phyloP scores from a whole-genome alignment of 2,329 filamentous ascomycete genomes.

The Penicillium sp. region DNA sequence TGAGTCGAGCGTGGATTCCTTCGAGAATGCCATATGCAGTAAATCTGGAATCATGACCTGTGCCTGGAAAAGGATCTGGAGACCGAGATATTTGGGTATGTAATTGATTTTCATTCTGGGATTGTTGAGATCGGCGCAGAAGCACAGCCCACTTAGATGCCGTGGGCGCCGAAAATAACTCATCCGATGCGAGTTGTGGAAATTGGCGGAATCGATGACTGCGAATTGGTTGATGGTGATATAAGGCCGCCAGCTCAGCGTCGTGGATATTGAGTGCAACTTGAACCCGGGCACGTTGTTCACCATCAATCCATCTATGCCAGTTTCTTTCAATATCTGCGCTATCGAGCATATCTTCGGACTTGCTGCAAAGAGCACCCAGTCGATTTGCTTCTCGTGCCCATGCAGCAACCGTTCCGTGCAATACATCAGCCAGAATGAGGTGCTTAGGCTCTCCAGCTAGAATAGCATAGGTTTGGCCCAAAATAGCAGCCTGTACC shows the following conservation, averaged over 20 bases:
- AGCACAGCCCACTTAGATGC: neutral
- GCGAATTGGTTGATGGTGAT: constrained; percentile 22
- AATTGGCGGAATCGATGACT: constrained; percentile 19
- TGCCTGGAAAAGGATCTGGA: neutral
- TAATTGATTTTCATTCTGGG: neutral
- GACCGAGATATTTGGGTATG: neutral
- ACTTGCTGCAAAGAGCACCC: neutral
- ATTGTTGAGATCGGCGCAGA: neutral
- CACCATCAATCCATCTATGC: constrained; percentile 27
- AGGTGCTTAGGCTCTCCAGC: constrained; percentile 29
- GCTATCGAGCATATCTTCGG: neutral
- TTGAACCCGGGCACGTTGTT: constrained; percentile 30
- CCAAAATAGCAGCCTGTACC: constrained; percentile 31
- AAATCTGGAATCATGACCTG: constrained; percentile 12
- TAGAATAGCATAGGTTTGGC: constrained; percentile 32
- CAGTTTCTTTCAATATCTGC: constrained; percentile 20
- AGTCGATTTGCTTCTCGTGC: constrained; percentile 28
- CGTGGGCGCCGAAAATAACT: constrained; percentile 18
- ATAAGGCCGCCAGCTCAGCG: constrained; percentile 29
- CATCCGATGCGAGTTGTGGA: constrained; percentile 18
- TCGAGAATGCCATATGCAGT: constrained; percentile 26
- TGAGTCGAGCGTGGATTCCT: constrained; percentile 23
- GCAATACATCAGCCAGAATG: constrained; percentile 31
- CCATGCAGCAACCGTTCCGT: constrained; percentile 32
- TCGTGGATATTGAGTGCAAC: constrained; percentile 24